Conservation (phyloP, 306 rosid genomes). For the Acacia melanoxylon region DNA sequence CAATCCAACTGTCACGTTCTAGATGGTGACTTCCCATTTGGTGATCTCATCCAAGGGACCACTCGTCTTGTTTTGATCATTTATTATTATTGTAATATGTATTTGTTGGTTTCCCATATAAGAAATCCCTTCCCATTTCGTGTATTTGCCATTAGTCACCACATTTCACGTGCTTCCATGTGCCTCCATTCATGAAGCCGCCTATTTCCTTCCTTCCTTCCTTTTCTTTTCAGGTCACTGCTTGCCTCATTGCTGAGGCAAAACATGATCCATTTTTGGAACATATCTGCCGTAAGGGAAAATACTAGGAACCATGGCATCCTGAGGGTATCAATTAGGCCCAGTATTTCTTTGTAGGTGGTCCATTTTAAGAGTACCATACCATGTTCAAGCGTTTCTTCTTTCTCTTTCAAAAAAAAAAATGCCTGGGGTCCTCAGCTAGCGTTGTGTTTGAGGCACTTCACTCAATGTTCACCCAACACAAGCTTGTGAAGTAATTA, state of each 20-base stretch:
- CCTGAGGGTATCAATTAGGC: not conserved
- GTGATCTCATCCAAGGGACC: conserved; percentile 25
- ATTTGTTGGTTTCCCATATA: conserved; percentile 9
- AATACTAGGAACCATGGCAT: not conserved
- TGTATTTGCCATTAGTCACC: conserved; percentile 37
- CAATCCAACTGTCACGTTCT: conserved; percentile 33
- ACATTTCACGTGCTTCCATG: conserved; percentile 73
- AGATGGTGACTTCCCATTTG: conserved; percentile 9
- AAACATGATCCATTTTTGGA: not conserved
- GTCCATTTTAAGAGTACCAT: conserved; percentile 19
- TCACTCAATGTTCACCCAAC: conserved; percentile 24
- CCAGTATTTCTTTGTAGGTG: not conserved
- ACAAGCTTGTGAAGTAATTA: conserved; percentile 33
- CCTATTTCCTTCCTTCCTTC: conserved; percentile 22
- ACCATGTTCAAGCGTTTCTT: not conserved
- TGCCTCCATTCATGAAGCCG: conserved; percentile 54
- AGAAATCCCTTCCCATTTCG: not conserved
- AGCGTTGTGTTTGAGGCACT: conserved; percentile 29
- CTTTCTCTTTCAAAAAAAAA: not conserved
- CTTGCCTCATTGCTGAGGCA: not conserved
- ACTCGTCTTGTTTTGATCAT: not conserved
- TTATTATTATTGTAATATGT: not conserved
- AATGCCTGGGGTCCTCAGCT: too few species aligned
- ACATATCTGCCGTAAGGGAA: not conserved
- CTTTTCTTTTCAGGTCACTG: not conserved